Conservation (phyloP, 2,329 filamentous ascomycete species). For the Dothidotthia symphoricarpi region DNA sequence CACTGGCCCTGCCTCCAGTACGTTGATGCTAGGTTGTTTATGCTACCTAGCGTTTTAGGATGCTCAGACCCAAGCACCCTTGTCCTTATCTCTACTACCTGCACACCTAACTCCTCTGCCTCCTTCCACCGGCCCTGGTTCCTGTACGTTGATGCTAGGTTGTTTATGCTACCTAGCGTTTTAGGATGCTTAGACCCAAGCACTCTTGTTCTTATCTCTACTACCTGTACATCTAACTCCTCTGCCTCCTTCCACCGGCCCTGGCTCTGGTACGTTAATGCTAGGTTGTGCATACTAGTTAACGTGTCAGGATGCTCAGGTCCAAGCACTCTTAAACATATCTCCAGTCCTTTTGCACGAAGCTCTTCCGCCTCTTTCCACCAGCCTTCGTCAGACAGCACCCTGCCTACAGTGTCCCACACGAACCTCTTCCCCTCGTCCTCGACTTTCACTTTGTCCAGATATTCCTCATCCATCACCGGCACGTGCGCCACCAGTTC, state of each 20-base stretch:
- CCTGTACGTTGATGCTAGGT: not conserved
- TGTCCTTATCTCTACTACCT: constrained; percentile 1
- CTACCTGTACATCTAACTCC: too few species aligned
- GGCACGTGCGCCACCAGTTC: too few species aligned
- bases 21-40: constrained; percentile 13
- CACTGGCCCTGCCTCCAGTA: not conserved
- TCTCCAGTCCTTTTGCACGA: not conserved
- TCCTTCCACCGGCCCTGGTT: not conserved
- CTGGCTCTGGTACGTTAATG: constrained; percentile 4
- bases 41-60: constrained; percentile 12
- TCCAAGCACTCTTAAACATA: constrained; percentile 6
- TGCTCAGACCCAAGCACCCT: constrained; percentile 10
- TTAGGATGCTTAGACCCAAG: not conserved
- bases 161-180: not conserved
- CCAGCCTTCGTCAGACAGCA: too few species aligned
- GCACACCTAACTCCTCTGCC: not conserved
- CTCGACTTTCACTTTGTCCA: too few species aligned
- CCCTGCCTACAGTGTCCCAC: too few species aligned
- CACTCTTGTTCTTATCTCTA: constrained; percentile 6
- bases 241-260: constrained; percentile 2
- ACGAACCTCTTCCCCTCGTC: too few species aligned
- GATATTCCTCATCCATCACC: too few species aligned
- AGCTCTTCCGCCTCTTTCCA: constrained; percentile 1
- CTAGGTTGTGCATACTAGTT: constrained; percentile 12
- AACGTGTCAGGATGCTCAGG: constrained; percentile 13